A percentile compares a stretch with the other conserved stretches of the same genome.
phyloP scores from a whole-genome alignment of 225 moss, liverwort and hornwort genomes.

The Straminergon stramineum region DNA sequence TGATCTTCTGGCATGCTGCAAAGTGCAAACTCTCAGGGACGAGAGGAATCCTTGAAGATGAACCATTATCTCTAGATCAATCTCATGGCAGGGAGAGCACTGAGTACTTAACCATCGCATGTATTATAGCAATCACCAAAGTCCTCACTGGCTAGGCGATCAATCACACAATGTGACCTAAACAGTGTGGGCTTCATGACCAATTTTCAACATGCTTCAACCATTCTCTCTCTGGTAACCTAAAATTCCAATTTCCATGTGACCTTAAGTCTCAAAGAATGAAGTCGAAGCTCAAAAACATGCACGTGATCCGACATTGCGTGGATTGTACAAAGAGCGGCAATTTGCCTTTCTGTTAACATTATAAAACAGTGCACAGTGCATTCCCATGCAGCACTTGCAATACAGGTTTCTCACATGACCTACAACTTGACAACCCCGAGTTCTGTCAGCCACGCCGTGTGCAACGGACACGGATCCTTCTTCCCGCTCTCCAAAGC shows the following conservation, averaged over 20 bases:
- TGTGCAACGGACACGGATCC: slow-evolving; percentile 70
- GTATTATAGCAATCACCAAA: neutral
- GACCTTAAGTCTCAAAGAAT: neutral
- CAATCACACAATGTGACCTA: neutral
- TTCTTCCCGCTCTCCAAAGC: slow-evolving; percentile 28
- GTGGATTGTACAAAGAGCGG: neutral
- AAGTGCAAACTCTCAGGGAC: neutral
- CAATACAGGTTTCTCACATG: neutral
- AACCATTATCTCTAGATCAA: neutral
- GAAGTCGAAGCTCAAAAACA: neutral
- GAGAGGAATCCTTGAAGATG: neutral
- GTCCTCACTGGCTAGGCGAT: neutral
- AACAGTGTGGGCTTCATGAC: neutral
- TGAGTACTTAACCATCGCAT: neutral
- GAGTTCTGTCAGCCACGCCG: slow-evolving; percentile 61
- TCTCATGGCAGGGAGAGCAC: neutral
- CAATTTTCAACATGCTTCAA: neutral
- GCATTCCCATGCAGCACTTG: neutral
- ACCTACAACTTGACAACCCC: slow-evolving; percentile 35
- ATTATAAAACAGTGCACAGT: neutral
- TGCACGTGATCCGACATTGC: neutral
- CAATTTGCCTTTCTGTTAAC: neutral
- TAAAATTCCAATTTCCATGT: neutral
- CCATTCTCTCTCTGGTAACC: neutral
- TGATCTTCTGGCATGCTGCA: neutral